Base-by-base conservation (phyloP, 148 eudicot species). In the Diospyros lotus region DNA sequence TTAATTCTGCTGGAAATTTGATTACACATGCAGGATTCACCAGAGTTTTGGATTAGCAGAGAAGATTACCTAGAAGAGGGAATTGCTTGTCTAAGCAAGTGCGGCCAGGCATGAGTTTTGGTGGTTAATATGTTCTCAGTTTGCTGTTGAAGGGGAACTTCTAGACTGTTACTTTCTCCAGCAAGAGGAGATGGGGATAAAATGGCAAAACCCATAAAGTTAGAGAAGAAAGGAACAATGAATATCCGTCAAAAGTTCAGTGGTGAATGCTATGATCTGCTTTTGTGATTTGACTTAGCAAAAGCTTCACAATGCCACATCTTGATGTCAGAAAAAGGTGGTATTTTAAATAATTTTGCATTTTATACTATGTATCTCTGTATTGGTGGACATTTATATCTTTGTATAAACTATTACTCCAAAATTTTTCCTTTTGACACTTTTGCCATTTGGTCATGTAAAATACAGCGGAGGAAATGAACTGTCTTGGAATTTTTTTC, bases 21-120 rank as follows among this genome's bases (percentile, higher is more conserved):
- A 45, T 62, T 73, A 71, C 68, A 53, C 53, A 56, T 86, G 86
- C 92, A 94, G 98, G 99, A 95, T 84, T 93, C 99, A 45, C 97
- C 99, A 2, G 99, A 95, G 74, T 92, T 95, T 72, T 95, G 99
- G 99, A 95, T 95, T 69, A 92, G 85, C 78, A 86, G 87, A 77
- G 87, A 95, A 84, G 99, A 95, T 80, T 95, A 95, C 82, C 79
- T 90, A 77, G 99, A 95, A 86, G 99, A 95, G 81, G 98, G 98
- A 78, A 82, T 95, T 66, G 88, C 82, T 73, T 95, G 96, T 80
- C 84, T 95, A 17, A 90, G 89, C 88, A 95, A 92, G 81, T 91
- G 94, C 79, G 96, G 97, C 64, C 92, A 86, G 67, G 93, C 94
- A 73, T 90, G 81, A 76, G 59, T 10, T 54, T 4, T 5, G 17